Evolutionary conservation across 768 basidiomycete species (phyloP), one percentile per base, ranked within the genome.

Genomic region (Nidula microcarpa): DNA sequence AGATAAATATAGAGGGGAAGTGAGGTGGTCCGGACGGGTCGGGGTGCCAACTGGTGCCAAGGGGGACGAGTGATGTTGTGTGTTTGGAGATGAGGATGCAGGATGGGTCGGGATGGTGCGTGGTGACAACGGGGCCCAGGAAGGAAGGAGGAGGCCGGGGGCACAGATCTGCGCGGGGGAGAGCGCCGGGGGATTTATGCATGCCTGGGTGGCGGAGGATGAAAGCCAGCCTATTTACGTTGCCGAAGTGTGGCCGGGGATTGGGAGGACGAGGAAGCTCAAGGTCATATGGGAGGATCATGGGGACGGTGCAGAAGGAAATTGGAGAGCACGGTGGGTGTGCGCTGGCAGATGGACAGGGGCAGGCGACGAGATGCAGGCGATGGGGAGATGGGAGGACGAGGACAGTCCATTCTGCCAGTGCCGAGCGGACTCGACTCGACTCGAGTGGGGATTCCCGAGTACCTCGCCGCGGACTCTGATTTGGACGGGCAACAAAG

Each of bases 241-340:
- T 10, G 44, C 44, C 54, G 54, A 55, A 52, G 54, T 45, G 46
- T 45, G 54, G 32, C 49, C 50, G 49, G 54, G 37, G 50, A 47
- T 43, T 43, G 54, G 43, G 43, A 51, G 43, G 34, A 7, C 23
- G 54, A 46, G 41, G 50, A 41, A 46, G 43, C 43, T 30, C 39
- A 45, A 23, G 44, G 43, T 46, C 33, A 52, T 30, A 32, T 37
- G 49, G 30, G 44, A 5, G 18, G 44, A 46, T 46, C 44, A 46
- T 46, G 44, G 18, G 44, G 37, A 41, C 10, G 18, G 44, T 46
- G 18, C 14, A 30, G 13, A n/a, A 10, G 44, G 18, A 10, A 23
- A 10, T 2, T 11, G 18, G 5, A 23, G 13, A 46, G 44, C 44
- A 23, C 14, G 5, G 13, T 14, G 18, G 14, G 18, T n/a, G 44